These are phyloP conservation scores for Xylaria arbuscula DNA, from an alignment of 2,329 filamentous ascomycete genomes.

Conservation along the genomic window DNA sequence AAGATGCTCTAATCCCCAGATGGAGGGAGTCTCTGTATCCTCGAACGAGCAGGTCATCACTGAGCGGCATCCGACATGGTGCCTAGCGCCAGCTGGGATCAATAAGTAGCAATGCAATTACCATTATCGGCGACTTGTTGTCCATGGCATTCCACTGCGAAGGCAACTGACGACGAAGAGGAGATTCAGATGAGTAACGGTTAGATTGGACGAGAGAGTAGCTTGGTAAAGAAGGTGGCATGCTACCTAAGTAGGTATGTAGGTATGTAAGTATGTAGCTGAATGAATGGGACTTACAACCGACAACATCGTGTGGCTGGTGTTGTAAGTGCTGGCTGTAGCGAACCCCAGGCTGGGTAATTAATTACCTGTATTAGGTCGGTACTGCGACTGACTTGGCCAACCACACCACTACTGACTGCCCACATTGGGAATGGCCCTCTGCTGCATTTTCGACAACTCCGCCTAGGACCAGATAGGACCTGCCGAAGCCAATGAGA, in stretches of 20 bases:
- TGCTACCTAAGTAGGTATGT: not conserved
- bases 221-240: conserved; percentile 15
- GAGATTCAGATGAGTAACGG: conserved; percentile 7
- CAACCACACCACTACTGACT: conserved; percentile 1
- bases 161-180: conserved; percentile 5
- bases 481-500: conserved; percentile 4
- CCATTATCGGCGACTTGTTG: conserved; percentile 12
- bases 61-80: conserved; percentile 4
- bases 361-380: not conserved
- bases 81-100: conserved; percentile 26
- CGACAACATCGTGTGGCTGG: conserved; percentile 32
- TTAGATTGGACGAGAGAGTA: conserved; percentile 5
- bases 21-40: conserved; percentile 24
- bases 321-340: conserved; percentile 5
- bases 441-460: not conserved
- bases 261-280: not conserved
- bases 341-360: no score
- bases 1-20: conserved; percentile 9
- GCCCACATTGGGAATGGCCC: not conserved
- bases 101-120: conserved; percentile 37
- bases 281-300: conserved; percentile 4
- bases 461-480: conserved; percentile 15
- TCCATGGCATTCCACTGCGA: conserved; percentile 4
- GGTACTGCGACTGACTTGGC: conserved; percentile 1
- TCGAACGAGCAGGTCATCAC: conserved; percentile 26